phyloP scores from a whole-genome alignment of 2,329 filamentous ascomycete genomes.

The Aspergillus pseudoviridinutans region DNA sequence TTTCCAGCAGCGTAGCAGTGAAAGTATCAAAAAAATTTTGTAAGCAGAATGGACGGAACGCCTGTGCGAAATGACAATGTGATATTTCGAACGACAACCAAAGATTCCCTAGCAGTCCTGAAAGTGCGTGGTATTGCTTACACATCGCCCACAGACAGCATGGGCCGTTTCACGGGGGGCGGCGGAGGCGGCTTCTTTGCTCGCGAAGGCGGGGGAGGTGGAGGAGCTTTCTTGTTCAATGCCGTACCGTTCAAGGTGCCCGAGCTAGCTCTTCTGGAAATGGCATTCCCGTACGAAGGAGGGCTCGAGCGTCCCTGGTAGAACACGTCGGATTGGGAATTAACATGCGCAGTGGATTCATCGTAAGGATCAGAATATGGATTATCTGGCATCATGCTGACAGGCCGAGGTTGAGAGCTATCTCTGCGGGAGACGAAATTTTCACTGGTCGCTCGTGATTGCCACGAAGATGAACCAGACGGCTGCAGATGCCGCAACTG shows the following conservation, averaged over 20 bases:
- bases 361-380: constrained; percentile 47
- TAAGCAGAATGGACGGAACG: background rate
- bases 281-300: constrained; percentile 48
- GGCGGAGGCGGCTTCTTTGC: constrained; percentile 65
- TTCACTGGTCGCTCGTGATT: constrained; percentile 54
- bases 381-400: constrained; percentile 26
- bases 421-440: constrained; percentile 47
- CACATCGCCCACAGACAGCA: constrained; percentile 24
- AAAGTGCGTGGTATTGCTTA: constrained; percentile 7
- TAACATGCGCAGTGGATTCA: constrained; percentile 47
- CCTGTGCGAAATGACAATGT: background rate
- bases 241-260: constrained; percentile 33
- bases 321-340: constrained; percentile 46
- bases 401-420: constrained; percentile 45
- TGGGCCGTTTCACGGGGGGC: constrained; percentile 58
- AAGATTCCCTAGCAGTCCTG: background rate
- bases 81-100: background rate
- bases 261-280: constrained; percentile 51
- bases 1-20: background rate
- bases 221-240: constrained; percentile 52
- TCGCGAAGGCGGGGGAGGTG: constrained; percentile 59
- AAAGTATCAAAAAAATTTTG: background rate
- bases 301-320: constrained; percentile 51
- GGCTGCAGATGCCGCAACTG: constrained; percentile 52
- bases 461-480: constrained; percentile 43